Conservation (phyloP, 345 rosid species). For the Diplotaxis tenuifolia region DNA sequence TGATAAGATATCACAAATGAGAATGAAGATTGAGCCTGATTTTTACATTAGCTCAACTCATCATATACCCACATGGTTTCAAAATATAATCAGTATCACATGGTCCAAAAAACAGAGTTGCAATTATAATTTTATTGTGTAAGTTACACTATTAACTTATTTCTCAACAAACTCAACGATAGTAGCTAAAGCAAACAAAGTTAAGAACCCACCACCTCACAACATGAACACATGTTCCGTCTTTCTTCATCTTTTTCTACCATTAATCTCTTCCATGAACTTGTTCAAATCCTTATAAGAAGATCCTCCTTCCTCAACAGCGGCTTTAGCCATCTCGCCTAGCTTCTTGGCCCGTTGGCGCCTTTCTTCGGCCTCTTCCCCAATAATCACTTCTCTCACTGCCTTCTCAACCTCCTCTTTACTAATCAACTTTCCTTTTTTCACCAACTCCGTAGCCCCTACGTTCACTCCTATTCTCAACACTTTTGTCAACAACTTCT, state of each 20-base stretch:
- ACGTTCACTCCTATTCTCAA: constrained; percentile 42
- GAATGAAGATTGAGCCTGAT: not conserved
- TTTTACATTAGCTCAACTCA: not conserved
- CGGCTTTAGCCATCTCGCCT: constrained; percentile 32
- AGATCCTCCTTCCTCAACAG: constrained; percentile 39
- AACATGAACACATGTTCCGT: not conserved
- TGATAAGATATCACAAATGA: not conserved
- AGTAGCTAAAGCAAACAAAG: constrained; percentile 2
- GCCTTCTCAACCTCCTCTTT: constrained; percentile 42
- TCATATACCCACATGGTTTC: not conserved
- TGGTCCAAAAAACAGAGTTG: too few species aligned
- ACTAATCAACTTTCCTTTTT: constrained; percentile 33
- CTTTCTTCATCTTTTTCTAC: constrained; percentile 5
- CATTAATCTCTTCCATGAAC: constrained; percentile 27
- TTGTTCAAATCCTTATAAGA: constrained; percentile 36
- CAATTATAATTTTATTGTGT: not conserved
- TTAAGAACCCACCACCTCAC: constrained; percentile 12
- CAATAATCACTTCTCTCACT: constrained; percentile 35
- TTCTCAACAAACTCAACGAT: not conserved
- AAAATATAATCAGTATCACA: too few species aligned
- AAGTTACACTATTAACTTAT: not conserved
- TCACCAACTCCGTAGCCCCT: constrained; percentile 39
- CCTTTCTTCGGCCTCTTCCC: constrained; percentile 38
- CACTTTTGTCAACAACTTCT: constrained; percentile 45
- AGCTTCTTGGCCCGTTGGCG: constrained; percentile 23